These are phyloP conservation scores for Russula ochroleuca DNA, from an alignment of 768 basidiomycete species.

Conservation along the genomic window DNA sequence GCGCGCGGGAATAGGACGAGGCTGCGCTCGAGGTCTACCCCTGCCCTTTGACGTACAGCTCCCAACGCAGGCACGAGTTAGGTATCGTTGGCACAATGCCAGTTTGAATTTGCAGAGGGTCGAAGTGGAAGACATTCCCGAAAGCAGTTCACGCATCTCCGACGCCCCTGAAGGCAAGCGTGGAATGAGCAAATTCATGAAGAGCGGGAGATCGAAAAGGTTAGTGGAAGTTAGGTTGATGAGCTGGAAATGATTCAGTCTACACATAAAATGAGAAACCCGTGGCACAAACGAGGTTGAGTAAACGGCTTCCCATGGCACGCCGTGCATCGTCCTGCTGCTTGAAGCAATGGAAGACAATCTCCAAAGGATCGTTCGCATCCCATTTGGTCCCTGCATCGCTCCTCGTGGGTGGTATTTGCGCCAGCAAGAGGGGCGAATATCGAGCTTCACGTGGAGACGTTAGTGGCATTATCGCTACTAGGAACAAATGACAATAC, in stretches of 20 bases:
- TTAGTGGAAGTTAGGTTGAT: conserved; percentile 36
- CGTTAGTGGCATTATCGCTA: background rate
- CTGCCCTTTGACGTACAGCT: conserved; percentile 13
- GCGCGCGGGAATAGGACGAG: conserved; percentile 29
- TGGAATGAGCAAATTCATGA: conserved; percentile 33
- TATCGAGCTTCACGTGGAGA: conserved; percentile 36
- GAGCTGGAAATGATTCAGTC: conserved; percentile 30
- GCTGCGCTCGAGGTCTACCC: conserved; percentile 30
- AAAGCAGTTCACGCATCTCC: conserved; percentile 29
- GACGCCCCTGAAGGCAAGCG: conserved; percentile 30
- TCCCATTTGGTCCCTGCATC: conserved; percentile 53
- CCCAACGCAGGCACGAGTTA: conserved; percentile 22
- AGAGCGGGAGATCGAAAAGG: conserved; percentile 34
- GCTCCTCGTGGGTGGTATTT: conserved; percentile 53
- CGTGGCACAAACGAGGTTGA: conserved; percentile 32
- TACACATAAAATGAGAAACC: background rate
- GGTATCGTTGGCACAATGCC: conserved; percentile 31
- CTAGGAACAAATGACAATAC: background rate
- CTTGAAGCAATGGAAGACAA: conserved; percentile 35
- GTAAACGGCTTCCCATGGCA: conserved; percentile 32
- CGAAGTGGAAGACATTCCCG: conserved; percentile 30
- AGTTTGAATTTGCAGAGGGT: conserved; percentile 33
- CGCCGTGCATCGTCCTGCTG: conserved; percentile 30
- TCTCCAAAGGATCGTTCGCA: conserved; percentile 46
- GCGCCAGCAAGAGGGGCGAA: conserved; percentile 53